Evolutionary conservation across 805 yeast species (phyloP), one percentile per base, ranked within the genome.

Genomic region (Priceomyces haplophilus): DNA sequence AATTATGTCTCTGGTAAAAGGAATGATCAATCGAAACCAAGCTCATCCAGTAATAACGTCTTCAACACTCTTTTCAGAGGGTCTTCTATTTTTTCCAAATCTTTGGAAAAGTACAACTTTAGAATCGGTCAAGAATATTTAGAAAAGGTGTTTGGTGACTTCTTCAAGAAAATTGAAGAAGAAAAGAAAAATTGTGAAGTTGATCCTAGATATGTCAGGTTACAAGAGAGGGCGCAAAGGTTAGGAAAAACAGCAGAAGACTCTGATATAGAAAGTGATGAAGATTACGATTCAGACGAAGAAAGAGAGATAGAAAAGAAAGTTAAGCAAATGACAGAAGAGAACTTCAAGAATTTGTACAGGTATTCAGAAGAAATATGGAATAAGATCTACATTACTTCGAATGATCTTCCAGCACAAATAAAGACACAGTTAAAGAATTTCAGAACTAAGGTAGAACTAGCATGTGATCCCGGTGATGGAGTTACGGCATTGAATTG

Each of bases 111-210:
- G 45, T 88, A 81, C 56, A 82, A 85, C 57, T 72, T 83, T 32
- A 68, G 91, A 53, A 72, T 84, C 15, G 98, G 98, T 0, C 83
- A 79, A 46, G 89, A 83, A 46, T 88, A 87, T 55, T 59, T 93
- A 25, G 85, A 83, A 44, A 76, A 76, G 49, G 79, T 86, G 3
- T 73, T 91, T 42, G 89, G 93, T 0, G 73, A 73, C n/a, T 79
- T 87, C 48, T 76, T 89, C 8, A 66, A 74, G 15, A 69, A 72
- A 30, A 65, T 87, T 2, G 64, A 75, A 1, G 55, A 67, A 0
- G 80, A 80, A 42, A 65, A 73, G 41, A 64, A 75, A n/a, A 69
- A 70, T 48, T 79, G 89, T 56, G 98, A 91, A 54, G 76, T 90
- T 35, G 97, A 93, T 59, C 96, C 97, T 7, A 59, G 76, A 42